These are phyloP conservation scores for Inga oerstediana DNA, from an alignment of 306 rosid species.

Conservation along the genomic window DNA sequence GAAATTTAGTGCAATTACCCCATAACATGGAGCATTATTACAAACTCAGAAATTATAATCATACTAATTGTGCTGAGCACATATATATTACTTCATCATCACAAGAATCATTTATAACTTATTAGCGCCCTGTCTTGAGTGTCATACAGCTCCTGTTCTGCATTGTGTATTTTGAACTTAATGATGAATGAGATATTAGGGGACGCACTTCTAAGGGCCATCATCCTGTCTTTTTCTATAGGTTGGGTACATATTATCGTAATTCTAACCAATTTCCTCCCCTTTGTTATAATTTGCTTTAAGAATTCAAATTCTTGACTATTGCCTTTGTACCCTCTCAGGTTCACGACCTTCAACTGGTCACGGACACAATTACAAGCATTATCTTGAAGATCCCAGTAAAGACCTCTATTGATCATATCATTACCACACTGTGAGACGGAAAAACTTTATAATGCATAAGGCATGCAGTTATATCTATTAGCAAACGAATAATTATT, in stretches of 20 bases:
- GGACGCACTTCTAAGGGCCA: constrained; percentile 14
- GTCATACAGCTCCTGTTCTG: not conserved
- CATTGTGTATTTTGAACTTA: not conserved
- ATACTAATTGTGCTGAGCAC: not conserved
- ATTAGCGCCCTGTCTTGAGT: not conserved
- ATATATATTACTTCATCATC: not conserved
- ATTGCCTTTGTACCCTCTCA: constrained; percentile 10
- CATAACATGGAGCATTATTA: not conserved
- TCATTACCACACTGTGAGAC: no score
- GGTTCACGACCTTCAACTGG: constrained; percentile 22
- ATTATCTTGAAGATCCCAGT: not conserved
- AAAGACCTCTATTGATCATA: no score
- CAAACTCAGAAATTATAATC: not conserved
- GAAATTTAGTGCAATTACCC: not conserved
- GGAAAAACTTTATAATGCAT: no score
- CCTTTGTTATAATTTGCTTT: constrained; percentile 13
- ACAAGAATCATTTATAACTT: not conserved
- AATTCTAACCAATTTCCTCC: constrained; percentile 13
- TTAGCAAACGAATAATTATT: no score
- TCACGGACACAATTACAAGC: not conserved
- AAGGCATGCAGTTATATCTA: no score
- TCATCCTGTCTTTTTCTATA: not conserved
- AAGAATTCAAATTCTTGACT: constrained; percentile 28
- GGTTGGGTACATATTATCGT: not conserved
- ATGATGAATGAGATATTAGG: not conserved